Evolutionary conservation across 805 yeast genomes (phyloP).

Genomic region (Saccharomycopsis amapae): DNA sequence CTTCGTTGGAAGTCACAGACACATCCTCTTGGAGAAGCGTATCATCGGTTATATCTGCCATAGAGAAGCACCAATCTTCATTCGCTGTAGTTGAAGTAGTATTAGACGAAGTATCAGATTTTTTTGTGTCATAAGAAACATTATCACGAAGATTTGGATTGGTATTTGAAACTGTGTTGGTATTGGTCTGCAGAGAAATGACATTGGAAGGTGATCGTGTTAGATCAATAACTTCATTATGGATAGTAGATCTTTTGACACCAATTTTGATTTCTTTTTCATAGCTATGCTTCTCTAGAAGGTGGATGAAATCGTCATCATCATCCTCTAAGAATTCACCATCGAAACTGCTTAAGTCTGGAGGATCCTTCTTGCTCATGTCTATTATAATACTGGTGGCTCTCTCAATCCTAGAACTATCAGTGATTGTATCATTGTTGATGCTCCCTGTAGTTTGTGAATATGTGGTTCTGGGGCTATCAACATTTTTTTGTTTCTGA

Average conservation of each 20-base stretch:
- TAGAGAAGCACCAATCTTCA: background rate
- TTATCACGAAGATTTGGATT: background rate
- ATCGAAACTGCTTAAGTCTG: too few relatives aligned
- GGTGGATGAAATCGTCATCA: background rate
- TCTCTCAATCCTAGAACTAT: background rate
- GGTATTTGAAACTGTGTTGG: background rate
- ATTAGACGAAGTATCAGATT: background rate
- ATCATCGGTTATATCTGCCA: background rate
- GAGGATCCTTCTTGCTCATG: too few relatives aligned
- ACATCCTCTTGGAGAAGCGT: background rate
- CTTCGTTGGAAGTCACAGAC: background rate
- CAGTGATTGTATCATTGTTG: background rate
- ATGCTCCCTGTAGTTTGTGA: background rate
- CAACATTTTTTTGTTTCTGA: background rate
- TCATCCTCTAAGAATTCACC: background rate
- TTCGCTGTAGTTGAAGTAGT: background rate
- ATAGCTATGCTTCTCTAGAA: background rate
- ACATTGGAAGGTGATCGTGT: too few relatives aligned
- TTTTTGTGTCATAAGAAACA: background rate
- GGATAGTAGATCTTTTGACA: background rate
- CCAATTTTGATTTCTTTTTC: background rate
- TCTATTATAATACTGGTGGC: too few relatives aligned
- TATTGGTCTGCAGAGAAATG: background rate
- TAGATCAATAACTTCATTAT: too few relatives aligned
- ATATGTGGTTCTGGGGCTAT: too few relatives aligned